Conservation (phyloP, 2,329 filamentous ascomycete genomes). For the Neoarthrinium moseri region DNA sequence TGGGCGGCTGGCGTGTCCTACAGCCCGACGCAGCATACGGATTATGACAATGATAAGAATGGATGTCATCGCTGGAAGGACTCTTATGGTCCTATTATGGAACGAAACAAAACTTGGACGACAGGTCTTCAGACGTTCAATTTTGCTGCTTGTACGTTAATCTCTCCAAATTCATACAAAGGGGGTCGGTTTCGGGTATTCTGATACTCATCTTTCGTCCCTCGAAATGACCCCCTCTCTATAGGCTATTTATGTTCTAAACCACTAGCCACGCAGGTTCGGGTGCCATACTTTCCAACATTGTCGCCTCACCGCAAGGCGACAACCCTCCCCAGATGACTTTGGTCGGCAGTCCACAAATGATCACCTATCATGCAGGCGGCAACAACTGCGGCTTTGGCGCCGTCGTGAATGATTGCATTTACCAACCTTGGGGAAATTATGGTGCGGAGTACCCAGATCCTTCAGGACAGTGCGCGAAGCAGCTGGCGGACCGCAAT, state of each 20-base stretch:
- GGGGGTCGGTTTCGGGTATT: background rate
- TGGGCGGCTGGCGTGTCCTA: conserved; percentile 12
- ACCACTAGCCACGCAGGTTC: background rate
- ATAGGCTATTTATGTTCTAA: background rate
- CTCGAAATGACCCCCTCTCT: background rate
- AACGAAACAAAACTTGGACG: conserved; percentile 12
- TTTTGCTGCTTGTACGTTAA: conserved; percentile 12
- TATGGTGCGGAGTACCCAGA: conserved; percentile 10
- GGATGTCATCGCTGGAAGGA: conserved; percentile 13
- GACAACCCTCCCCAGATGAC: conserved; percentile 10
- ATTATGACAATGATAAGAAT: conserved; percentile 13
- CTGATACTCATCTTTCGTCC: background rate
- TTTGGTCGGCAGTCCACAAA: conserved; percentile 10
- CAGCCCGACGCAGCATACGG: conserved; percentile 8
- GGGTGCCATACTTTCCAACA: conserved; percentile 8
- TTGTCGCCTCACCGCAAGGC: conserved; percentile 5
- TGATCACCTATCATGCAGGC: conserved; percentile 12
- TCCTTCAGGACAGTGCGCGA: conserved; percentile 5
- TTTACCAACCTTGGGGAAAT: conserved; percentile 10
- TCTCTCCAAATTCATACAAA: background rate
- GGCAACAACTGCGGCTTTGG: conserved; percentile 13
- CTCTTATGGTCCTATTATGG: conserved; percentile 13
- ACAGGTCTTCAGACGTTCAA: conserved; percentile 8
- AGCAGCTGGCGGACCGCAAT: conserved; percentile 4
- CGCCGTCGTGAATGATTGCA: conserved; percentile 7